phyloP scores from a whole-genome alignment of 1,284 basidiomycete species.

The Ceratorhiza oryzae-sativae region DNA sequence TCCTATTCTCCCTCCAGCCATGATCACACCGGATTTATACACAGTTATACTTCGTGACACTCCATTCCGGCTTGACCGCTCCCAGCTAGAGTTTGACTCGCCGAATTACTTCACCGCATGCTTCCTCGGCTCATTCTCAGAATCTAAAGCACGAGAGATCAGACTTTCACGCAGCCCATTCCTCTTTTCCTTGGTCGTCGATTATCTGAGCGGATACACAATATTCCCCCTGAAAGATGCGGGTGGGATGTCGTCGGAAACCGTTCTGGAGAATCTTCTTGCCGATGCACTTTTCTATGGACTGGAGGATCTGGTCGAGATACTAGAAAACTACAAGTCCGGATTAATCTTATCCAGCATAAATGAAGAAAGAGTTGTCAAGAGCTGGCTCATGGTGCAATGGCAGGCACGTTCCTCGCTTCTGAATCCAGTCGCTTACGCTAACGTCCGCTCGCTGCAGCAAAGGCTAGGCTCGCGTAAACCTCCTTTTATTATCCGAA shows the following conservation, averaged over 20 bases:
- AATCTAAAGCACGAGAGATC: conserved; percentile 1
- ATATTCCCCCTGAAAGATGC: neutral
- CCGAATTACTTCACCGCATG: conserved; percentile 31
- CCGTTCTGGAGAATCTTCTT: conserved; percentile 9
- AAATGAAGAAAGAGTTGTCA: conserved; percentile 3
- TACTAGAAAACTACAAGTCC: conserved; percentile 2
- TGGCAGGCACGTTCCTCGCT: conserved; percentile 11
- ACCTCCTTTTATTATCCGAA: conserved; percentile 1
- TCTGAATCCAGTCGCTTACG: neutral
- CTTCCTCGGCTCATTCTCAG: conserved; percentile 28
- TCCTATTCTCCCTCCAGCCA: neutral
- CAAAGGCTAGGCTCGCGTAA: conserved; percentile 22
- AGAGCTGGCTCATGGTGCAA: conserved; percentile 18
- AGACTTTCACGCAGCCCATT: conserved; percentile 1
- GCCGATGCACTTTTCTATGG: conserved; percentile 25
- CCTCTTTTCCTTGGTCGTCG: conserved; percentile 12
- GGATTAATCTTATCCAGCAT: neutral
- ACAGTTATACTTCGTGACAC: conserved; percentile 12
- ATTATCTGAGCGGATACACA: conserved; percentile 29
- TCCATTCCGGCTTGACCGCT: conserved; percentile 4
- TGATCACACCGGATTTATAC: conserved; percentile 7
- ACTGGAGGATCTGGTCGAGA: conserved; percentile 6
- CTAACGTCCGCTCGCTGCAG: neutral
- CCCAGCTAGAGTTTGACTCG: conserved; percentile 30
- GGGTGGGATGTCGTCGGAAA: neutral